These are phyloP conservation scores for Aspergillus tamarii DNA, from an alignment of 2,329 filamentous ascomycete species.

Conservation along the genomic window DNA sequence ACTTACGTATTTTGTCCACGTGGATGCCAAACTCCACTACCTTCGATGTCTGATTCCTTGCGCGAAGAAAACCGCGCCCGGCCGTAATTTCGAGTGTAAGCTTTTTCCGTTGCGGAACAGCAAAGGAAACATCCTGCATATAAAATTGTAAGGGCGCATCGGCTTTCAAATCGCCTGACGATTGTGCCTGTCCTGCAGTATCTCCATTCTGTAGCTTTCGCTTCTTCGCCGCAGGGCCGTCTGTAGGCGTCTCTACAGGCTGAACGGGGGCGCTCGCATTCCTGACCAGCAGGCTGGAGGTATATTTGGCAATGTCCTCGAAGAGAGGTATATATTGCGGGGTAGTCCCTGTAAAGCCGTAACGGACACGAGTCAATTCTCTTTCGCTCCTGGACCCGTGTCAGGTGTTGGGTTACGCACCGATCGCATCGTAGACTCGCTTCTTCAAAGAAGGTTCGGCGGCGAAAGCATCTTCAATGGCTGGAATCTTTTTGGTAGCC, in stretches of 20 bases:
- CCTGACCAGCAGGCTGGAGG: slow-evolving; percentile 41
- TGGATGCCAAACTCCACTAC: slow-evolving; percentile 58
- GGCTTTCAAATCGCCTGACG: slow-evolving; percentile 36
- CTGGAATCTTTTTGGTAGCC: slow-evolving; percentile 28
- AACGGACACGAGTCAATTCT: slow-evolving; percentile 4
- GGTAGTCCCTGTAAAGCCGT: slow-evolving; percentile 32
- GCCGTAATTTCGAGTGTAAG: slow-evolving; percentile 61
- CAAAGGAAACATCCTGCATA: slow-evolving; percentile 62
- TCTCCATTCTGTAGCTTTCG: slow-evolving; percentile 52
- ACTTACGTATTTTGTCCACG: slow-evolving; percentile 53
- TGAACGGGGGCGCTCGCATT: slow-evolving; percentile 31
- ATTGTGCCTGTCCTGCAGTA: slow-evolving; percentile 29
- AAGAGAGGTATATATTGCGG: slow-evolving; percentile 48
- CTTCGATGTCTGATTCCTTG: slow-evolving; percentile 53
- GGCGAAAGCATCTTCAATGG: slow-evolving; percentile 47
- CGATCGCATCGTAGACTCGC: slow-evolving; percentile 48
- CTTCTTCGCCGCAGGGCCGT: slow-evolving; percentile 50
- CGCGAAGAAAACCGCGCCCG: slow-evolving; percentile 48
- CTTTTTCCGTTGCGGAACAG: slow-evolving; percentile 66
- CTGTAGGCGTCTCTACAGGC: slow-evolving; percentile 30
- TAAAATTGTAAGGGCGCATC: slow-evolving; percentile 46
- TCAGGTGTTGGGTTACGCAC: slow-evolving; percentile 31
- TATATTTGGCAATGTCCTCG: slow-evolving; percentile 54
- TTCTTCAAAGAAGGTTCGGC: slow-evolving; percentile 43
- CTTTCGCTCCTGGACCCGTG: background rate